Conservation (phyloP, 2,329 filamentous ascomycete genomes). For the Clonostachys chloroleuca region DNA sequence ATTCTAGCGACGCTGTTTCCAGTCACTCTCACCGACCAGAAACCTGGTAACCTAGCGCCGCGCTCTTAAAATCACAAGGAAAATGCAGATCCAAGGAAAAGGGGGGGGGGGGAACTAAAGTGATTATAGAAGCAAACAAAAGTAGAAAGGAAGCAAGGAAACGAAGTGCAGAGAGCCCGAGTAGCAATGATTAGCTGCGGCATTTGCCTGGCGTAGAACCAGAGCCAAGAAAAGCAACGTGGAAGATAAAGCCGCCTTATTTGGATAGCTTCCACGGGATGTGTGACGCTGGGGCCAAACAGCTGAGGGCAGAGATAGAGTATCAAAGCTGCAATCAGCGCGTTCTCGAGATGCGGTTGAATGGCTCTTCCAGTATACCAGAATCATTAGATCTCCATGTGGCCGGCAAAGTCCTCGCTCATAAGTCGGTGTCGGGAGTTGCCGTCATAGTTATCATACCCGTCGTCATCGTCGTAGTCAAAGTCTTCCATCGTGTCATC, state of each 20-base stretch:
- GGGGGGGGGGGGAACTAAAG: not conserved
- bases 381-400: slow-evolving; percentile 51
- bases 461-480: slow-evolving; percentile 38
- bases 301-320: too few species aligned
- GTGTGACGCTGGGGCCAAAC: too few species aligned
- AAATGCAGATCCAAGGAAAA: slow-evolving; percentile 5
- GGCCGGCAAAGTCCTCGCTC: slow-evolving; percentile 58
- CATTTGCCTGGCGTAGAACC: not conserved
- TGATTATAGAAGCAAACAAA: slow-evolving; percentile 2
- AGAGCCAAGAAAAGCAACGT: not conserved
- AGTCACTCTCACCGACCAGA: slow-evolving; percentile 32
- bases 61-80: slow-evolving; percentile 8
- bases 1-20: slow-evolving; percentile 13
- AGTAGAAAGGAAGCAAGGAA: slow-evolving; percentile 7
- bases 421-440: slow-evolving; percentile 38
- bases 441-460: slow-evolving; percentile 31
- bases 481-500: slow-evolving; percentile 39
- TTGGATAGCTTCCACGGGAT: too few species aligned
- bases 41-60: slow-evolving; percentile 17
- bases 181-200: not conserved
- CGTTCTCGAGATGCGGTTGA: too few species aligned
- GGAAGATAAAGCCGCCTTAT: too few species aligned
- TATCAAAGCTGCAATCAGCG: too few species aligned
- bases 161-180: slow-evolving; percentile 1
- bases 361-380: not conserved